Percentiles rank a stretch among this genome's conserved stretches.
Conservation (phyloP, 2,329 filamentous ascomycete species). For the Fusarium kyushuense region DNA sequence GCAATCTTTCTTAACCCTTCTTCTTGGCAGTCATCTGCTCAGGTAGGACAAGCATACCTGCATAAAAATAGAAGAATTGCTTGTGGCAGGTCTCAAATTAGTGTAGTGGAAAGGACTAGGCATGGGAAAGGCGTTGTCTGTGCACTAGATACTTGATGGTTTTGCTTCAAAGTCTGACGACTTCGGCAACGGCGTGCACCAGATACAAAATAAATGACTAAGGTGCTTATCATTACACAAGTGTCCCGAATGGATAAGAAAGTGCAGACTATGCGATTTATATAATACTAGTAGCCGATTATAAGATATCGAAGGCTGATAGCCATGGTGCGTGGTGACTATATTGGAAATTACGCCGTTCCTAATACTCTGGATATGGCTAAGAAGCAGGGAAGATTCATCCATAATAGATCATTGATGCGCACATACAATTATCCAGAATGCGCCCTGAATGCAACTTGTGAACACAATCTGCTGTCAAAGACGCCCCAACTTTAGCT, state of each 20-base stretch:
- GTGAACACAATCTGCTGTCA: background rate
- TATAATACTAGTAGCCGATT: background rate
- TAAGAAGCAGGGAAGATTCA: background rate
- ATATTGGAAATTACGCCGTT: background rate
- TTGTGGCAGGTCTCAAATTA: background rate
- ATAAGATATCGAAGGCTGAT: background rate
- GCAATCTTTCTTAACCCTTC: background rate
- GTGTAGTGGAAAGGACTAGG: background rate
- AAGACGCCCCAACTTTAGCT: background rate
- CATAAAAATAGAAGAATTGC: background rate
- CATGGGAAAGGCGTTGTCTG: background rate
- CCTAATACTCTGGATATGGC: background rate
- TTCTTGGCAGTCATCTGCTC: background rate
- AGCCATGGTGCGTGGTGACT: background rate
- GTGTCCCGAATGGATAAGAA: background rate
- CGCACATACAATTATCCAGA: too few species aligned
- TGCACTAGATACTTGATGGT: too few species aligned
- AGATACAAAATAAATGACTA: too few species aligned
- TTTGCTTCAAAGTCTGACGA: too few species aligned
- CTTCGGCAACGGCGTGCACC: too few species aligned
- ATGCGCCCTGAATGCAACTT: background rate
- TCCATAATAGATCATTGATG: too few species aligned
- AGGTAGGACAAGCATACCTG: background rate
- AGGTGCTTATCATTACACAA: background rate
- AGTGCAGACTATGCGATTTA: background rate